Percentiles rank a stretch among this genome's conserved stretches.
phyloP scores from a whole-genome alignment of 148 eudicot genomes.

The Rhododendron kiyosumense region DNA sequence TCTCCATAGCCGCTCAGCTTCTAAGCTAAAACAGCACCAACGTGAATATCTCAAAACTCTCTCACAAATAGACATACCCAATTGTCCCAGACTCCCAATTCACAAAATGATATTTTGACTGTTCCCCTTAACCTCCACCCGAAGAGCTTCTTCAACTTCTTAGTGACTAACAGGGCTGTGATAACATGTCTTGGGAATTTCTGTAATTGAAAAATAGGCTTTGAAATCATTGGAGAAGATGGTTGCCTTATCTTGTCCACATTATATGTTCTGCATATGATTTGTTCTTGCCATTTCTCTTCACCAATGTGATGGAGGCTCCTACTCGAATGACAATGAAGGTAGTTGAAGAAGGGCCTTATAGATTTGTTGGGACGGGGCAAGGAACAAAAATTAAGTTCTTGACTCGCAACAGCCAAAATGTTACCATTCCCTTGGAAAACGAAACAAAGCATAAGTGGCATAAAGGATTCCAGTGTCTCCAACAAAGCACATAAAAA shows the following conservation, averaged over 20 bases:
- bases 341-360: not conserved
- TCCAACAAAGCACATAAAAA: not conserved
- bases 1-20: not conserved
- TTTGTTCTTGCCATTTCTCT: not conserved
- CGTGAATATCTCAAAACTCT: not conserved
- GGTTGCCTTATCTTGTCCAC: not conserved
- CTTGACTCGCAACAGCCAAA: not conserved
- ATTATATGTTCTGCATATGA: not conserved
- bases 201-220: not conserved
- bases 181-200: not conserved
- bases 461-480: not conserved
- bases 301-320: not conserved
- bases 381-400: not conserved
- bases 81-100: not conserved
- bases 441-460: not conserved
- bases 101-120: not conserved
- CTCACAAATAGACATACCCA: not conserved
- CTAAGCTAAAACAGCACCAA: not conserved
- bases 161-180: not conserved
- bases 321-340: not conserved
- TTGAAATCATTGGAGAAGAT: not conserved
- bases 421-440: not conserved
- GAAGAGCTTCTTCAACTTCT: not conserved
- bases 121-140: not conserved
- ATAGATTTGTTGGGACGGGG: not conserved